phyloP scores from a whole-genome alignment of 1,139 yeast genomes.

The Candida freyschussii region DNA sequence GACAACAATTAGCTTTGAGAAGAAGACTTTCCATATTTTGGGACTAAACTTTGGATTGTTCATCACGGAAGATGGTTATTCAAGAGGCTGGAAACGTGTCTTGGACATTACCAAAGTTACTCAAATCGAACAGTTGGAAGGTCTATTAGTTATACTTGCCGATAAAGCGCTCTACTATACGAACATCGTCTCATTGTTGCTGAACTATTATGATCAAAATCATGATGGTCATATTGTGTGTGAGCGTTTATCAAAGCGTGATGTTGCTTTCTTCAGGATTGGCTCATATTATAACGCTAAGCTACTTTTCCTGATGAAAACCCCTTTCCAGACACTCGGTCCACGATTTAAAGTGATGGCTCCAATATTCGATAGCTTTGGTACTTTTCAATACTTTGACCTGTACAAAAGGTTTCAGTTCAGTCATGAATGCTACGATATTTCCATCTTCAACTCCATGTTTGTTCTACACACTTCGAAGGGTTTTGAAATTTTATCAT shows the following conservation, averaged over 20 bases:
- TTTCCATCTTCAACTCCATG: constrained; percentile 55
- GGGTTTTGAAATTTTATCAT: constrained; percentile 64
- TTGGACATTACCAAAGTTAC: constrained; percentile 49
- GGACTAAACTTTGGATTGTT: constrained; percentile 45
- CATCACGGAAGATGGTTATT: constrained; percentile 31
- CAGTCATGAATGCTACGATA: constrained; percentile 50
- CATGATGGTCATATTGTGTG: constrained; percentile 26
- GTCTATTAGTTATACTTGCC: constrained; percentile 55
- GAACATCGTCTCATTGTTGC: constrained; percentile 38
- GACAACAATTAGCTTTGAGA: constrained; percentile 33
- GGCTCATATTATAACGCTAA: constrained; percentile 60
- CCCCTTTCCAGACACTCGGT: constrained; percentile 15
- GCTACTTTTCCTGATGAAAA: constrained; percentile 29
- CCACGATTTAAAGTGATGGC: constrained; percentile 46
- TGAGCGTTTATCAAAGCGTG: constrained; percentile 31
- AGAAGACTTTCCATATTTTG: constrained; percentile 33
- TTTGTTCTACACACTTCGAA: constrained; percentile 63
- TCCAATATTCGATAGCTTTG: constrained; percentile 44
- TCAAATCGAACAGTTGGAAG: constrained; percentile 59
- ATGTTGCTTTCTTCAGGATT: constrained; percentile 51
- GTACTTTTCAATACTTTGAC: constrained; percentile 47
- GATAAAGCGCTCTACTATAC: constrained; percentile 59
- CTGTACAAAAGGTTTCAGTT: constrained; percentile 44
- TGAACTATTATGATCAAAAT: constrained; percentile 26
- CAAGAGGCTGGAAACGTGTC: constrained; percentile 54